A percentile compares a stretch with the other conserved stretches of the same genome.
Conservation (phyloP, 2,329 filamentous ascomycete genomes). For the Dactylella cylindrospora region DNA sequence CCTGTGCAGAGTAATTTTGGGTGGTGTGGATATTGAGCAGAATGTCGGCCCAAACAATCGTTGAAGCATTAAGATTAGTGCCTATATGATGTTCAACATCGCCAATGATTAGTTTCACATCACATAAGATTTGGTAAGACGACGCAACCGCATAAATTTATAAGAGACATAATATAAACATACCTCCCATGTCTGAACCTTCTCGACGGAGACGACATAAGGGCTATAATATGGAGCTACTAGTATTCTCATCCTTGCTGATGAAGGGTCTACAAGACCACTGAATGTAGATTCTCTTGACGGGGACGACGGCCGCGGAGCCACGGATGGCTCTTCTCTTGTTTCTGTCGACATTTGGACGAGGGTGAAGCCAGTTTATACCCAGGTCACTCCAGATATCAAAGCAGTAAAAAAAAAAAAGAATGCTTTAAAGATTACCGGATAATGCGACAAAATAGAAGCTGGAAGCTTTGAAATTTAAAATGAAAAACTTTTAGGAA, state of each 20-base stretch:
- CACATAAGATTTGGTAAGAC: too few species aligned
- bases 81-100: too few species aligned
- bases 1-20: conserved; percentile 26
- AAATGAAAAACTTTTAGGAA: too few species aligned
- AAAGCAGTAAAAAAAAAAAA: conserved; percentile 1
- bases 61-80: conserved; percentile 39
- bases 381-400: conserved; percentile 6
- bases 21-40: conserved; percentile 30
- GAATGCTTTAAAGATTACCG: conserved; percentile 1
- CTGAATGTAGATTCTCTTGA: conserved; percentile 37
- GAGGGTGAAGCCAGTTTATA: conserved; percentile 12
- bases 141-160: too few species aligned
- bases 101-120: too few species aligned
- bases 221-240: conserved; percentile 48
- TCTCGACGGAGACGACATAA: conserved; percentile 47
- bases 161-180: conserved; percentile 13
- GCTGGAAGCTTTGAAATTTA: background rate
- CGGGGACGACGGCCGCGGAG: conserved; percentile 13
- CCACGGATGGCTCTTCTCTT: conserved; percentile 15
- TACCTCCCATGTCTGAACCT: conserved; percentile 48
- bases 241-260: conserved; percentile 47
- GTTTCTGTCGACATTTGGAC: conserved; percentile 19
- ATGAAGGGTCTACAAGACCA: conserved; percentile 48
- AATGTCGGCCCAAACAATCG: conserved; percentile 35
- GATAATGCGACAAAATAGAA: conserved; percentile 4